Evolutionary conservation across 2,329 filamentous ascomycete species (phyloP), one percentile per base, ranked within the genome.

Genomic region (Xylaria sp.): DNA sequence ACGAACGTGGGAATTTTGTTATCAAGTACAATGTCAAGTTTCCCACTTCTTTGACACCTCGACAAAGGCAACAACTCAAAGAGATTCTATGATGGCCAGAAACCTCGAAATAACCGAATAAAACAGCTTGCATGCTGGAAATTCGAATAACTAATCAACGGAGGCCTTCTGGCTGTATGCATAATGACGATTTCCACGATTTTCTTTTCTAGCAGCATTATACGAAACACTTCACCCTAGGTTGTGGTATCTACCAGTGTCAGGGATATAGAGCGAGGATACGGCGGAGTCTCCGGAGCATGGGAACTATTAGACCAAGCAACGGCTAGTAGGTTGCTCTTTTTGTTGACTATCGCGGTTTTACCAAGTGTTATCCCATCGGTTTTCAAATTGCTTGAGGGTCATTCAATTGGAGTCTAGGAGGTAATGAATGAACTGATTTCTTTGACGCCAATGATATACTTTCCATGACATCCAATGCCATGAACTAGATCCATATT

Each of bases 1-100:
- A 83, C 66, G 87, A 94, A 74, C 87, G 95, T 63, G 96, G 96
- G 27, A 93, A 97, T 77, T 92, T 99, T 72, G 82, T 98, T 65
- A 86, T 99, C 66, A 92, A 90, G 67, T 94, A 97, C 75, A 96
- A 96, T 76, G 94, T 99, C 79, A 94, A 92, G 77, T 98, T 97
- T 83, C 96, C 96, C 0, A 90, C 89, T 2, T 90, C 81, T 45
- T 80, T 99, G 79, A 95, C 93, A 3, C 64, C 86, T 7, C 82
- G 86, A 4, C 95, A 98, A 82, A 98, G 97, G 84, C 83, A 89
- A 70, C 86, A 91, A 77, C 80, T 99, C 71, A 92, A 86, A 80
- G 90, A 94, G 74, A 92, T 97, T 74, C 82, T 99, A 71, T 90
- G 78, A 81, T 44, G 3, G 20, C 39, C 2, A n/a, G 15, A 29